phyloP scores from a whole-genome alignment of 2,329 filamentous ascomycete genomes.

The Alternaria arborescens region DNA sequence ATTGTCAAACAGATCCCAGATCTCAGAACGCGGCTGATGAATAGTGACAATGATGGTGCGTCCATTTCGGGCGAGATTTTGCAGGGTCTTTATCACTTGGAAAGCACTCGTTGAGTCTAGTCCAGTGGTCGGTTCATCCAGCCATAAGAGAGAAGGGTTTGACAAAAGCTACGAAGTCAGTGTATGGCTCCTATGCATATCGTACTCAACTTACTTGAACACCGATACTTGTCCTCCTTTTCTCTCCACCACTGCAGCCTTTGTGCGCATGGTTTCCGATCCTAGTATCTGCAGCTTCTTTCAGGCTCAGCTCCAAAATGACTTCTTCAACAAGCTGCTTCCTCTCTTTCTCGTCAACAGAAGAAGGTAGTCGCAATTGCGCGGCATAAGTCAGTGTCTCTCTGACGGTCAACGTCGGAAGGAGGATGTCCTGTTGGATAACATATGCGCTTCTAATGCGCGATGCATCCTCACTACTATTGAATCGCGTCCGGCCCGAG shows the following conservation, averaged over 20 bases:
- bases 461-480: constrained; percentile 60
- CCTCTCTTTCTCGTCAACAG: constrained; percentile 67
- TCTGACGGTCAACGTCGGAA: constrained; percentile 76
- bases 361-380: constrained; percentile 72
- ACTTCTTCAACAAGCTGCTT: constrained; percentile 75
- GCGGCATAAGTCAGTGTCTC: constrained; percentile 79
- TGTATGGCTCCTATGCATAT: neutral
- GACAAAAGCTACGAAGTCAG: constrained; percentile 66
- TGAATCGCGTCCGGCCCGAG: constrained; percentile 68
- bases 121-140: constrained; percentile 82
- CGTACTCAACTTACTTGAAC: constrained; percentile 56
- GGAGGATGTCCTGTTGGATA: constrained; percentile 77
- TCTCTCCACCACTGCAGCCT: constrained; percentile 81
- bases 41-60: constrained; percentile 78
- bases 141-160: constrained; percentile 78
- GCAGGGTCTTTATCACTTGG: constrained; percentile 75
- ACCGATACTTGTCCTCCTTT: constrained; percentile 77
- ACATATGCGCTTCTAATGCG: constrained; percentile 72
- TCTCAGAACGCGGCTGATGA: constrained; percentile 80
- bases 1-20: constrained; percentile 79
- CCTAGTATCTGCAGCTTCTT: constrained; percentile 78
- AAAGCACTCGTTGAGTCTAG: constrained; percentile 80
- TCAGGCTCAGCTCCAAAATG: constrained; percentile 76
- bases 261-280: constrained; percentile 76
- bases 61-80: constrained; percentile 71